phyloP scores from a whole-genome alignment of 441 rosid species.

The Sinapis alba region DNA sequence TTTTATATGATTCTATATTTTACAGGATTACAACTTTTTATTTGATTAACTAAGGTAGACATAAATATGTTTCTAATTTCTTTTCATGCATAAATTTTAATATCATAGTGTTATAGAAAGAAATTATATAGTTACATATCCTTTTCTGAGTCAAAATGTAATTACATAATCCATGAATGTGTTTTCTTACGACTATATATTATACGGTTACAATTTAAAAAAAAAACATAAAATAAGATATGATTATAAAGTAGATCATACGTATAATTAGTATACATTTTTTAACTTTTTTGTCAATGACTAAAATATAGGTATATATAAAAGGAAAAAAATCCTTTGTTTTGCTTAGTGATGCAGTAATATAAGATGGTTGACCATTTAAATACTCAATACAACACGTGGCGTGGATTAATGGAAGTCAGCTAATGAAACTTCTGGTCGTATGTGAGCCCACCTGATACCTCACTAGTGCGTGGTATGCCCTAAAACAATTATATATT shows the following conservation, averaged over 20 bases:
- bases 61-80: no score
- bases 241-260: no score
- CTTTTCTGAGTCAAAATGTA: no score
- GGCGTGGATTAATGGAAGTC: conserved; percentile 30
- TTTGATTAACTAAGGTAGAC: no score
- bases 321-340: background rate
- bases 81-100: background rate
- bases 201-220: no score
- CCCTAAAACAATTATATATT: conserved; percentile 26
- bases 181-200: background rate
- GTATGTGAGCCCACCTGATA: conserved; percentile 34
- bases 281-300: background rate
- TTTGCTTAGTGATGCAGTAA: background rate
- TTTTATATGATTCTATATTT: no score
- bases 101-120: background rate
- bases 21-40: no score
- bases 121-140: background rate
- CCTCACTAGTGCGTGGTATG: conserved; percentile 43
- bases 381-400: conserved; percentile 14
- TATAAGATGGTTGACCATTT: conserved; percentile 19
- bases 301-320: no score
- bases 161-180: background rate
- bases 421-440: conserved; percentile 35
- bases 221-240: background rate
- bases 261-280: background rate